These are phyloP conservation scores for Amanita pallidorosea DNA, from an alignment of 768 basidiomycete genomes.

Conservation along the genomic window DNA sequence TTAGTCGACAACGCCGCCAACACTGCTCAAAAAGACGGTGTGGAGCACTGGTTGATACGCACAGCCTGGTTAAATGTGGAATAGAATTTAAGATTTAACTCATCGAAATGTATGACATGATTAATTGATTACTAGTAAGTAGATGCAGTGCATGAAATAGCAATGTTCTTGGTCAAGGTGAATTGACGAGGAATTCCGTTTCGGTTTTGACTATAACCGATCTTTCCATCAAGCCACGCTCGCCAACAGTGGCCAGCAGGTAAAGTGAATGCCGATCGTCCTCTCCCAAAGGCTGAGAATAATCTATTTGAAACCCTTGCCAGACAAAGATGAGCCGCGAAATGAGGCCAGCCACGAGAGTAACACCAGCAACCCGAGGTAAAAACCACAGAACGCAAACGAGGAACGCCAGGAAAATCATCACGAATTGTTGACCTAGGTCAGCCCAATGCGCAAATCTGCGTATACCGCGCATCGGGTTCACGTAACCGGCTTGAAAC, in stretches of 20 bases:
- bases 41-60: too few species aligned
- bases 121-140: too few species aligned
- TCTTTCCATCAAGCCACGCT: neutral
- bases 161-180: too few species aligned
- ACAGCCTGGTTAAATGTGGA: too few species aligned
- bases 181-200: neutral
- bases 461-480: conserved; percentile 19
- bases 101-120: neutral
- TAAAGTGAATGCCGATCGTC: conserved; percentile 30
- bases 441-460: conserved; percentile 32
- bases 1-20: too few species aligned
- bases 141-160: too few species aligned
- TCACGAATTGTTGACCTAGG: conserved; percentile 24
- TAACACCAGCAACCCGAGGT: conserved; percentile 13
- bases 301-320: conserved; percentile 24
- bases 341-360: conserved; percentile 15
- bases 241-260: conserved; percentile 14
- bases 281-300: conserved; percentile 24
- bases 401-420: conserved; percentile 24
- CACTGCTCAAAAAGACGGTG: too few species aligned
- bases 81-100: neutral
- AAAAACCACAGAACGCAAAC: conserved; percentile 17
- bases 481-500: conserved; percentile 15
- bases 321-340: conserved; percentile 23
- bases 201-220: neutral